Base-by-base conservation (phyloP, 129 eudicot species). In the Arctium minus region DNA sequence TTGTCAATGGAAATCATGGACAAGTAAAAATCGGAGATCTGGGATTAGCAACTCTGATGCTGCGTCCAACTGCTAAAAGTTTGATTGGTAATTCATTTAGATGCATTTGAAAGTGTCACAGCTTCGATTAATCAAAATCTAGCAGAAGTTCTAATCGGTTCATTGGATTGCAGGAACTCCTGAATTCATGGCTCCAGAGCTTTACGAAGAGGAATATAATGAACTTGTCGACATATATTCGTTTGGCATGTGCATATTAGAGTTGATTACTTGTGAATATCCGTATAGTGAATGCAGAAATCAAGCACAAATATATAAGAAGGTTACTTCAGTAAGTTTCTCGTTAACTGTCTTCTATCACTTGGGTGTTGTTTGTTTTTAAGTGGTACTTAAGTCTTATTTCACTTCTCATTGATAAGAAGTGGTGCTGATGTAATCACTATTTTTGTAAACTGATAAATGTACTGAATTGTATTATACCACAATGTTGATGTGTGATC, bases 21-120 rank as follows among this genome's bases (percentile, higher is more conserved):
- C 88, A 92, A 36, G 91, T 90, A 11, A 92, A 92, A 82, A 90
- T 92, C 40, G 97, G 94, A 27, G 94, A 90, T 86, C 86, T 92
- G 6, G 97, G 94, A 22, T 85, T 90, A 36, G 94, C 97, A 6
- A 87, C 89, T 2, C 64, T 85, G 68, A 82, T 86, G 82, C 69
- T 79, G n/a, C 79, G 81, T 12, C 88, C 85, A 7, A 69, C 70
- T 12, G 89, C 83, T 35, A 83, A 67, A 77, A 82, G 74, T 75
- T 72, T 85, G 50, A 81, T 84, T 15, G 88, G 88, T 77, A 65
- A 67, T n/a, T 64, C 7, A 33, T 42, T 73, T 38, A 74, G 31
- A 32, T 75, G 7, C 62, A 22, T 70, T 70, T 46, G 44, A 29
- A 50, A 36, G 46, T 75, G 44, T 76, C 60, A 33, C 3, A 46